Percentiles rank a stretch among this genome's conserved stretches.
Evolutionary conservation across 2,329 filamentous ascomycete genomes (phyloP).

Genomic region (Monilinia vaccinii-corymbosi): DNA sequence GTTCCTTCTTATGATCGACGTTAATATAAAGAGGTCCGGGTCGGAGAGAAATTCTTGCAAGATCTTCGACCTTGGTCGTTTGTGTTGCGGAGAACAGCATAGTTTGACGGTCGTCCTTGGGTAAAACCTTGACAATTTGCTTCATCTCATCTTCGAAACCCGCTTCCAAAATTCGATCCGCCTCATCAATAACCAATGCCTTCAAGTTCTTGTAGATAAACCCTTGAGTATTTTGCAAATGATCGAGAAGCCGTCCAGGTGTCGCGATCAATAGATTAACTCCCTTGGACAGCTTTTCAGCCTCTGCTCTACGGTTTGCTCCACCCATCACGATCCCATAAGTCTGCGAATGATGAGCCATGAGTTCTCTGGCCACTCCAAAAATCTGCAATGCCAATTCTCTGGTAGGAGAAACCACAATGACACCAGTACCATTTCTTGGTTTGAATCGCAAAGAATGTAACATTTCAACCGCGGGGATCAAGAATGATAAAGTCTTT

Average conservation of each 20-base stretch:
- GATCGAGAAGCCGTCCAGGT: constrained; percentile 84
- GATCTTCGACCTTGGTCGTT: constrained; percentile 95
- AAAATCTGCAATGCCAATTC: constrained; percentile 96
- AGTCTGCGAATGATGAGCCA: constrained; percentile 88
- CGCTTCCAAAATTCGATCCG: constrained; percentile 91
- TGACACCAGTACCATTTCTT: constrained; percentile 83
- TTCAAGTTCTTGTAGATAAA: constrained; percentile 91
- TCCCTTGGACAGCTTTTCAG: constrained; percentile 87
- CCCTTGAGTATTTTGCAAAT: constrained; percentile 82
- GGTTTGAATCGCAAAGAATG: constrained; percentile 88
- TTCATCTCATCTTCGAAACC: constrained; percentile 99
- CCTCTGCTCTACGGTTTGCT: constrained; percentile 82
- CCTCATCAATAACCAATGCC: constrained; percentile 90
- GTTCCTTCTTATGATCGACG: constrained; percentile 82
- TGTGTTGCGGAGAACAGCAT: constrained; percentile 99
- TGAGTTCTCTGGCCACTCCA: constrained; percentile 84
- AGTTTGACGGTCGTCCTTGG: constrained; percentile 79
- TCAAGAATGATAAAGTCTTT: constrained; percentile 91
- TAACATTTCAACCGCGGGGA: constrained; percentile 90
- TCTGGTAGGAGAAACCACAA: constrained; percentile 86
- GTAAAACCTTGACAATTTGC: constrained; percentile 89
- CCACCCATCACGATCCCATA: constrained; percentile 95
- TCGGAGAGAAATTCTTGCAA: constrained; percentile 85
- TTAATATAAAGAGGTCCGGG: constrained; percentile 94
- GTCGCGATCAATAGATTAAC: constrained; percentile 93